phyloP scores from a whole-genome alignment of 2,329 filamentous ascomycete genomes.

The Aspergillus sojae region DNA sequence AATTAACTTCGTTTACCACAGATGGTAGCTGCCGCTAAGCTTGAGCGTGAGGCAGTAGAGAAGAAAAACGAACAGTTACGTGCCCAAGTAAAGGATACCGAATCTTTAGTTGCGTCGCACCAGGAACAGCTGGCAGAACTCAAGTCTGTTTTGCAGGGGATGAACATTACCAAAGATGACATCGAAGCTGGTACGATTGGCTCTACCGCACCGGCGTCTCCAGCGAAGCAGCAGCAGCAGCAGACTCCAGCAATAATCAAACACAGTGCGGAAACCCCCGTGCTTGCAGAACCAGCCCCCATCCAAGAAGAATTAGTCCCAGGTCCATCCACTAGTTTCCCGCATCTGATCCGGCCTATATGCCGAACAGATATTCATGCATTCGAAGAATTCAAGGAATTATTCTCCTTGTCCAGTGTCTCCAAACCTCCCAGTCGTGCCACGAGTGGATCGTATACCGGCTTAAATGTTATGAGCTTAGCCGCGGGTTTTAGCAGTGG shows the following conservation, averaged over 20 bases:
- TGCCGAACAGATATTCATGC: constrained; percentile 78
- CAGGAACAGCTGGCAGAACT: constrained; percentile 91
- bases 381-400: constrained; percentile 81
- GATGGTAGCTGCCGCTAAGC: constrained; percentile 91
- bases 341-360: constrained; percentile 79
- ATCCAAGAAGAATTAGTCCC: constrained; percentile 58
- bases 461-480: constrained; percentile 62
- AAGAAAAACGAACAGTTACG: constrained; percentile 87
- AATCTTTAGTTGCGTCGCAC: constrained; percentile 81
- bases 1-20: constrained; percentile 28
- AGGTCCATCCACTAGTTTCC: constrained; percentile 71
- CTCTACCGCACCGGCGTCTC: constrained; percentile 76
- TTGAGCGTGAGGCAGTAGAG: constrained; percentile 77
- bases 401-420: constrained; percentile 70
- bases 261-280: constrained; percentile 63
- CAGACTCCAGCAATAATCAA: constrained; percentile 56
- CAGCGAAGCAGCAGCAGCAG: constrained; percentile 60
- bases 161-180: constrained; percentile 72
- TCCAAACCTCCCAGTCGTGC: constrained; percentile 66
- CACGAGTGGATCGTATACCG: constrained; percentile 71
- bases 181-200: constrained; percentile 67
- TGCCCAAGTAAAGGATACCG: constrained; percentile 82
- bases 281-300: constrained; percentile 53
- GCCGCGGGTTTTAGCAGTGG: constrained; percentile 47
- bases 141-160: constrained; percentile 88